phyloP scores from a whole-genome alignment of 2,329 filamentous ascomycete species.

The Aspergillus fijiensis region DNA sequence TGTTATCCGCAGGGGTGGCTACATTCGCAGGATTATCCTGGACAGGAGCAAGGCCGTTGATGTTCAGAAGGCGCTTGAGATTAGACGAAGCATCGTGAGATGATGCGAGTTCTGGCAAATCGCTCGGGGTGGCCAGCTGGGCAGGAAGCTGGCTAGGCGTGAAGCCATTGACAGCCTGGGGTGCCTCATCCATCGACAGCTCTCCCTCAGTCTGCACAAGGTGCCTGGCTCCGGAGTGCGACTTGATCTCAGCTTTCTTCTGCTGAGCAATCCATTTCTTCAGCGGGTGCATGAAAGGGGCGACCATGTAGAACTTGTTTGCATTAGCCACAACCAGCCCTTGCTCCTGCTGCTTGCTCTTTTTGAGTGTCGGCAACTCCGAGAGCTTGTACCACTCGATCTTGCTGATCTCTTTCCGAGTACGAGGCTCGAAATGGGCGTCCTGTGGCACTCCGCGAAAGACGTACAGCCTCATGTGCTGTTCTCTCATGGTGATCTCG shows the following conservation, averaged over 20 bases:
- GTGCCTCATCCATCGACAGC: constrained; percentile 61
- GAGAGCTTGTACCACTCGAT: constrained; percentile 92
- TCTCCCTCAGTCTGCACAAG: constrained; percentile 48
- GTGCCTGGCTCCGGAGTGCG: constrained; percentile 44
- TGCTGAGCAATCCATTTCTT: constrained; percentile 90
- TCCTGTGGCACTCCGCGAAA: constrained; percentile 86
- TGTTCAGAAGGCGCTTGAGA: constrained; percentile 52
- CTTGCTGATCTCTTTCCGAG: constrained; percentile 95
- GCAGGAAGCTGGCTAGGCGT: constrained; percentile 21
- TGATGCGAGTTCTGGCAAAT: constrained; percentile 42
- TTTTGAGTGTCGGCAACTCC: constrained; percentile 79
- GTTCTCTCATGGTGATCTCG: constrained; percentile 84
- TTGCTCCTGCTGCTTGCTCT: constrained; percentile 66
- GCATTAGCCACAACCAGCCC: constrained; percentile 60
- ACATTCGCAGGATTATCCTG: constrained; percentile 14
- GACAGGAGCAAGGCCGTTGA: constrained; percentile 25
- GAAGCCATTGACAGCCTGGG: constrained; percentile 20
- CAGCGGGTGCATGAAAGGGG: constrained; percentile 80
- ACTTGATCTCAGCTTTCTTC: constrained; percentile 66
- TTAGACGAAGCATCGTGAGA: constrained; percentile 50
- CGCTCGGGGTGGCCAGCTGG: constrained; percentile 33
- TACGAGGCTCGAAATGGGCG: constrained; percentile 82
- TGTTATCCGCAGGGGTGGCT: constrained; percentile 20
- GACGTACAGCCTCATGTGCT: constrained; percentile 89
- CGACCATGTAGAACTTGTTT: constrained; percentile 98